Conservation (phyloP, 1,139 yeast genomes). For the Hyphopichia pseudoburtonii region DNA sequence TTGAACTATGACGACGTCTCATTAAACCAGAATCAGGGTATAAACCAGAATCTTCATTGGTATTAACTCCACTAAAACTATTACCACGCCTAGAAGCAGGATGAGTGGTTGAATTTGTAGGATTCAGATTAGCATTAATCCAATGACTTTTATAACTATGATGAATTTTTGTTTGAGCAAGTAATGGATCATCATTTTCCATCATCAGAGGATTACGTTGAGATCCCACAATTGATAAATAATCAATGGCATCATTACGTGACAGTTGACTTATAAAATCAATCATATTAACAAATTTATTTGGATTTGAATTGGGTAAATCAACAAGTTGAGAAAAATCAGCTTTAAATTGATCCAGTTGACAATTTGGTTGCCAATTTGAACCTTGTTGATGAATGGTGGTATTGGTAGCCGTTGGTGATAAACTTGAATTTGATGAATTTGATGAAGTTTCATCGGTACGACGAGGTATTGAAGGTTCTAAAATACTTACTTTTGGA, state of each 20-base stretch:
- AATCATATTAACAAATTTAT: conserved; percentile 24
- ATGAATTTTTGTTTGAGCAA: conserved; percentile 3
- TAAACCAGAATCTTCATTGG: too few species aligned
- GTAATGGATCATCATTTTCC: not conserved
- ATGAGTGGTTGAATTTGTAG: not conserved
- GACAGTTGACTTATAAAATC: conserved; percentile 31
- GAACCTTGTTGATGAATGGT: not conserved
- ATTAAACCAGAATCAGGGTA: not conserved
- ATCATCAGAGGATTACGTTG: not conserved
- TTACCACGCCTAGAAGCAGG: not conserved
- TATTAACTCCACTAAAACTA: too few species aligned
- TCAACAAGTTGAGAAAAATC: not conserved
- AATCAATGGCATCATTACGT: conserved; percentile 22
- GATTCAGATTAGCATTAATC: not conserved
- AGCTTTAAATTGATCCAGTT: not conserved
- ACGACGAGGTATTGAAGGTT: not conserved
- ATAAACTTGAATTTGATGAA: not conserved
- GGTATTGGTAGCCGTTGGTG: not conserved
- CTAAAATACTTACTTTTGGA: conserved; percentile 2
- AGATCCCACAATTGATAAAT: too few species aligned
- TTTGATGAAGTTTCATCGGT: conserved; percentile 6
- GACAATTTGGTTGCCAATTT: not conserved
- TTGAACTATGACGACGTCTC: conserved; percentile 1
- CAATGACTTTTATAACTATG: conserved; percentile 1
- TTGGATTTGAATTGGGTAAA: conserved; percentile 2